Base-by-base conservation (phyloP, 2,329 filamentous ascomycete species). In the Pleurostoma richardsiae region DNA sequence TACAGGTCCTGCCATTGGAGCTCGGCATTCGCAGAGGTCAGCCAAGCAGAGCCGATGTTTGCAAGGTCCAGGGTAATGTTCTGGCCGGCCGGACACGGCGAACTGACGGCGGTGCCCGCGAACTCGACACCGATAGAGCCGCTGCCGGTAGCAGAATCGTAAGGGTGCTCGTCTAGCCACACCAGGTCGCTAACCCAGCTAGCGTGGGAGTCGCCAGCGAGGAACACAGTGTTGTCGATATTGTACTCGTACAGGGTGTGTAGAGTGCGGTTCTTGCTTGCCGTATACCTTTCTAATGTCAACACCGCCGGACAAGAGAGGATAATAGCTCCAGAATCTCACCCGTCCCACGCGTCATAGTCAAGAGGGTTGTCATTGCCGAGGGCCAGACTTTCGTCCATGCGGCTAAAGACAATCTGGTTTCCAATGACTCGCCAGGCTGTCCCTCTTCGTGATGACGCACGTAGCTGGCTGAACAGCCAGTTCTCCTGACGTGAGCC, bases 1-100 rank as follows among this genome's bases (percentile, higher is more conserved):
- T 86, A 89, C 6, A 82, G 62, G 48, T 89, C 85, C 54, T 84
- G 80, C 86, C 85, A 90, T 57, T 86, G 82, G 41, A 90, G 68
- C 61, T 86, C 82, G 1, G 70, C 65, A 61, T 87, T 89, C 27
- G 71, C 64, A 40, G 59, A 59, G 52, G 72, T 68, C 31, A 77
- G 65, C 53, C 59, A 61, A 55, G 70, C 53, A 3, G 72, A 71
- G 47, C 64, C 62, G 43, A 69, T 67, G 51, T 82, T 74, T 2
- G 79, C 79, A 1, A 62, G 60, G 0, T 65, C 65, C 41, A 82
- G 70, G 3, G 74, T 73, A 47, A 82, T 80, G 59, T 79, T 80
- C 43, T 76, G 73, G 10, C 83, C 83, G n/a, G 69, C 71, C 0
- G 81, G 76, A 30, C 74, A 77, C 2, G 75, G 73, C 8, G 76